Evolutionary conservation across 176 grass and related monocot genomes (phyloP).

Genomic region (Pontederia paniculata): DNA sequence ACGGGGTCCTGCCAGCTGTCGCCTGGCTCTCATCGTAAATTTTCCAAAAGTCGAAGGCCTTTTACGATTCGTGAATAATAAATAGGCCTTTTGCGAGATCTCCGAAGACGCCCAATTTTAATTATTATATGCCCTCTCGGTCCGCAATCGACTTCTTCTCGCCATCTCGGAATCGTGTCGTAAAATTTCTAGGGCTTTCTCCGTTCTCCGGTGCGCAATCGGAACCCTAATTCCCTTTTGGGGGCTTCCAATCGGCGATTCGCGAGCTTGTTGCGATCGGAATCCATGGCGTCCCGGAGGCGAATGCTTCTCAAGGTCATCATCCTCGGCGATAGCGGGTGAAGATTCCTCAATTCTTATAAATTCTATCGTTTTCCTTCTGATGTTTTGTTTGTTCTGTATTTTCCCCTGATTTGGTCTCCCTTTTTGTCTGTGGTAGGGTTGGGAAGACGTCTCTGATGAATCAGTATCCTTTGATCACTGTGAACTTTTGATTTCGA

Average conservation of each 20-base stretch:
- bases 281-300: constrained; percentile 65
- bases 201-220: too few species aligned
- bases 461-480: constrained; percentile 89
- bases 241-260: constrained; percentile 13
- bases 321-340: constrained; percentile 29
- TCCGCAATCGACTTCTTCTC: too few species aligned
- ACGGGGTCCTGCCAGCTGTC: too few species aligned
- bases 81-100: too few species aligned
- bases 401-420: constrained; percentile 9
- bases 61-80: too few species aligned
- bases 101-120: too few species aligned
- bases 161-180: too few species aligned
- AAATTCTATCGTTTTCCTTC: background rate
- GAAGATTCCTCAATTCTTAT: background rate
- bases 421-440: constrained; percentile 33
- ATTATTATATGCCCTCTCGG: too few species aligned
- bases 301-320: constrained; percentile 62
- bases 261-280: too few species aligned
- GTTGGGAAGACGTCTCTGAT: constrained; percentile 96
- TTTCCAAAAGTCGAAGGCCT: too few species aligned
- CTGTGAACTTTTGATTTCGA: background rate
- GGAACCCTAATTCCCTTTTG: background rate
- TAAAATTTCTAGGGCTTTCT: too few species aligned
- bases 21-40: too few species aligned
- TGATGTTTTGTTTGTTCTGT: background rate